Conservation (phyloP, 306 rosid genomes). For the Fragaria nilgerrensis region DNA sequence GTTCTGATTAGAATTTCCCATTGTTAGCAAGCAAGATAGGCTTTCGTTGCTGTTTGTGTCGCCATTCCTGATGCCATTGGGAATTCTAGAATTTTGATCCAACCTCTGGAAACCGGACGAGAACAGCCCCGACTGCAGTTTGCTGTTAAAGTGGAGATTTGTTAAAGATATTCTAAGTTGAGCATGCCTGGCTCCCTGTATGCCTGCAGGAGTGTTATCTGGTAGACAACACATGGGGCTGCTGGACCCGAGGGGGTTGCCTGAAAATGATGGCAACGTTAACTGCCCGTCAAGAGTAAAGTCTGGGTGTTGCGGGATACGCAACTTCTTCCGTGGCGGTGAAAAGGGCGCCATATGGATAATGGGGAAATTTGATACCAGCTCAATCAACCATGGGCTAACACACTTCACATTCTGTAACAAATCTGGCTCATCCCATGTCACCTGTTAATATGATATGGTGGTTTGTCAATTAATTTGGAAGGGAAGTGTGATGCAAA, state of each 20-base stretch:
- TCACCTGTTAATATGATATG: constrained; percentile 51
- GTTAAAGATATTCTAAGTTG: constrained; percentile 85
- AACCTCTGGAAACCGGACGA: constrained; percentile 47
- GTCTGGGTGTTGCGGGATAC: constrained; percentile 63
- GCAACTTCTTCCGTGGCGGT: constrained; percentile 81
- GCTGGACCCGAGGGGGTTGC: constrained; percentile 78
- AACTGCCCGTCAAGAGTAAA: constrained; percentile 60
- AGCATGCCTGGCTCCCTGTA: constrained; percentile 99
- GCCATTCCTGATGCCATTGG: constrained; percentile 39
- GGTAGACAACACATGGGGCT: constrained; percentile 80
- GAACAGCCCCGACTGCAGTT: constrained; percentile 68
- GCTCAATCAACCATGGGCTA: constrained; percentile 91
- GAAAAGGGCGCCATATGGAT: constrained; percentile 66
- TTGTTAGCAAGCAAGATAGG: constrained; percentile 62
- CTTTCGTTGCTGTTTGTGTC: constrained; percentile 48
- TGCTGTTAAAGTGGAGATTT: constrained; percentile 69
- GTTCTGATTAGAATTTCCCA: constrained; percentile 61
- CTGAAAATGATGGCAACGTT: constrained; percentile 57
- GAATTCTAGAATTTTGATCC: constrained; percentile 44
- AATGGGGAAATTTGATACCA: constrained; percentile 69
- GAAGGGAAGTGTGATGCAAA: background rate
- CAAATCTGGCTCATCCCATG: constrained; percentile 99
- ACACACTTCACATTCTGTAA: constrained; percentile 97
- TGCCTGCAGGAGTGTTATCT: constrained; percentile 93
- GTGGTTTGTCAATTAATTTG: background rate